These are phyloP conservation scores for Citrullus colocynthis DNA, from an alignment of 306 rosid species.

Conservation along the genomic window DNA sequence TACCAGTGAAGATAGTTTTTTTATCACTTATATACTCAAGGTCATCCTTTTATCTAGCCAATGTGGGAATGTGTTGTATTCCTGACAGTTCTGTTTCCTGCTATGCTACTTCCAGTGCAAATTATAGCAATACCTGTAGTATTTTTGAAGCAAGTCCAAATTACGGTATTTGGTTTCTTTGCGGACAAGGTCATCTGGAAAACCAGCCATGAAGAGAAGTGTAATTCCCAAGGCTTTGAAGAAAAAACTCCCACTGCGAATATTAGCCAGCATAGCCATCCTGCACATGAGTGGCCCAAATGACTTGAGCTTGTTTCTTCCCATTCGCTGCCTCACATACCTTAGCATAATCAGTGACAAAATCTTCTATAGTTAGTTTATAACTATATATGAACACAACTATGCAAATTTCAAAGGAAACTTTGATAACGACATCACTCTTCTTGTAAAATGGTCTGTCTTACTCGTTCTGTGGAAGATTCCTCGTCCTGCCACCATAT, in stretches of 20 bases:
- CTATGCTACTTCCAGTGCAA: neutral
- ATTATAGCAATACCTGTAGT: conserved; percentile 46
- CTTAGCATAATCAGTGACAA: conserved; percentile 11
- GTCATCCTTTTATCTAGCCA: too few species aligned
- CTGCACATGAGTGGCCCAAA: conserved; percentile 43
- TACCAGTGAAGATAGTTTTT: too few species aligned
- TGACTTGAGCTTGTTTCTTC: conserved; percentile 86
- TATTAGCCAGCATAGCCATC: conserved; percentile 46
- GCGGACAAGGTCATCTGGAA: conserved; percentile 62
- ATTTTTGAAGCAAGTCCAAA: conserved; percentile 76
- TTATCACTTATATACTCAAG: too few species aligned
- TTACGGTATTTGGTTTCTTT: conserved; percentile 75
- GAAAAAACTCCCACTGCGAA: conserved; percentile 85
- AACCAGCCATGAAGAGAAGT: conserved; percentile 88
- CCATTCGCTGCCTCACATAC: conserved; percentile 65
- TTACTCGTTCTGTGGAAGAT: conserved; percentile 88
- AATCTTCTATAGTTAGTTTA: neutral
- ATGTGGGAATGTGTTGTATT: too few species aligned
- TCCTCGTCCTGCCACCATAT: conserved; percentile 93
- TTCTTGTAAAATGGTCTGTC: conserved; percentile 6
- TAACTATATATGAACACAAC: neutral
- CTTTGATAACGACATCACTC: neutral
- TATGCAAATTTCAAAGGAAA: neutral
- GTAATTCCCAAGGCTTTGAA: conserved; percentile 86
- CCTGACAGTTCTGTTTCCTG: neutral